phyloP scores from a whole-genome alignment of 2,329 filamentous ascomycete species.

The Drechmeria coniospora region DNA sequence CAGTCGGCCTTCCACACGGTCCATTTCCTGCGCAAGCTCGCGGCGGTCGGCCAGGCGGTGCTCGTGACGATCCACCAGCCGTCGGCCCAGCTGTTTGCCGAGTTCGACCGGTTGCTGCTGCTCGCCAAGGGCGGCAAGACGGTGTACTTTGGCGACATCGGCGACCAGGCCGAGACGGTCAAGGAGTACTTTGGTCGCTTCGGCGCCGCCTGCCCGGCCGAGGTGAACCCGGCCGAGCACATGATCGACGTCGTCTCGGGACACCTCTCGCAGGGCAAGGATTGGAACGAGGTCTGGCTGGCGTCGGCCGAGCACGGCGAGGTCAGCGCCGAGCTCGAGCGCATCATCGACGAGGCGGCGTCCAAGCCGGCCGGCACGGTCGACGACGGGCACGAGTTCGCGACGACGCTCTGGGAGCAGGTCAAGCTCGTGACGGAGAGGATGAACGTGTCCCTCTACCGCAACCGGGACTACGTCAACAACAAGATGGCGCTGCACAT shows the following conservation, averaged over 20 bases:
- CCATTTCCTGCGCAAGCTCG: constrained; percentile 50
- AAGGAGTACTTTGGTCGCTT: constrained; percentile 50
- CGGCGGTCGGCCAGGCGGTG: constrained; percentile 50
- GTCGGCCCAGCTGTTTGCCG: constrained; percentile 47
- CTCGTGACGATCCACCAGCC: constrained; percentile 59
- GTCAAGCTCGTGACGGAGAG: constrained; percentile 48
- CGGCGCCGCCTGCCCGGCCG: constrained; percentile 44
- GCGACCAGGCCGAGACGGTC: constrained; percentile 36
- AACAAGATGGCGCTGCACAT: constrained; percentile 47
- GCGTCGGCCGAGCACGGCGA: constrained; percentile 43
- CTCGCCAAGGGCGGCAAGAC: constrained; percentile 50
- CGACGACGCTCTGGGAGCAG: constrained; percentile 49
- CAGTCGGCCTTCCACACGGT: constrained; percentile 52
- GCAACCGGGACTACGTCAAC: constrained; percentile 51
- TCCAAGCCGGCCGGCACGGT: constrained; percentile 22
- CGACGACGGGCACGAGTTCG: constrained; percentile 52
- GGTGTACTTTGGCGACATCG: constrained; percentile 53
- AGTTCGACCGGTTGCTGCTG: constrained; percentile 51
- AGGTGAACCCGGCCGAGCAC: constrained; percentile 60
- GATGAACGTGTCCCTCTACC: constrained; percentile 44
- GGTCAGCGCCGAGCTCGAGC: constrained; percentile 46
- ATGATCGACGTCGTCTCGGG: constrained; percentile 50
- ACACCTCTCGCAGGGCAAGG: constrained; percentile 25
- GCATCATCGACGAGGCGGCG: constrained; percentile 40
- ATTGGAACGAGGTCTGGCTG: constrained; percentile 59